A percentile compares a stretch with the other conserved stretches of the same genome.
Conservation (phyloP, 2,329 filamentous ascomycete species). For the Cytospora paraplurivora region DNA sequence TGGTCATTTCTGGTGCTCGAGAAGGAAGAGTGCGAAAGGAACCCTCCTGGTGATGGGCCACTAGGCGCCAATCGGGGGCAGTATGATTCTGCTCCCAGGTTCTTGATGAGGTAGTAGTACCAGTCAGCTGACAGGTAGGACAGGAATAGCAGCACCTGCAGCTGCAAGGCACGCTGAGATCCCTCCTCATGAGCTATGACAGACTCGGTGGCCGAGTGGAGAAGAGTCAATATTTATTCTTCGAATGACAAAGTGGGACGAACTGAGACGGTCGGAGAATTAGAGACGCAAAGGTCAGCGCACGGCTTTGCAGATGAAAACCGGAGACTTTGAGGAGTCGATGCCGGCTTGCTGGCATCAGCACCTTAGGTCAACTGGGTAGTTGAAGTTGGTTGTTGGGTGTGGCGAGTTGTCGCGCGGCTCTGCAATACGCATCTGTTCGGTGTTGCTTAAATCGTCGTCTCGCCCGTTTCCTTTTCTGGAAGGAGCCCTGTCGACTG, state of each 20-base stretch:
- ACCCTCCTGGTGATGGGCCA: constrained; percentile 3
- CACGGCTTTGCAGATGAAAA: constrained; percentile 1
- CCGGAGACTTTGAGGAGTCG: not conserved
- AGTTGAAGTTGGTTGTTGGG: constrained; percentile 1
- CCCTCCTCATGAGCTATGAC: constrained; percentile 2
- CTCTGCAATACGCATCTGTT: not conserved
- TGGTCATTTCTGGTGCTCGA: constrained; percentile 18
- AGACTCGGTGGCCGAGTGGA: not conserved
- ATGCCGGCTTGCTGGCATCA: constrained; percentile 1
- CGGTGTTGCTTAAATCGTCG: too few relatives aligned
- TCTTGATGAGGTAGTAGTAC: not conserved
- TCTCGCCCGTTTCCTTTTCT: too few relatives aligned
- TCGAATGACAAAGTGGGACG: constrained; percentile 7
- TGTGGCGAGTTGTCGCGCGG: constrained; percentile 13
- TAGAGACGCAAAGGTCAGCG: constrained; percentile 4
- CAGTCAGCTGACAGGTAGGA: constrained; percentile 2
- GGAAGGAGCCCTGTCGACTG: not conserved
- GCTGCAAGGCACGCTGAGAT: constrained; percentile 11
- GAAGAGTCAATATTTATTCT: constrained; percentile 8
- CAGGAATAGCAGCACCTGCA: constrained; percentile 24
- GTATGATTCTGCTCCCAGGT: constrained; percentile 4
- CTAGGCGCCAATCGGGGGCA: constrained; percentile 3
- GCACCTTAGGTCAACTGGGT: not conserved
- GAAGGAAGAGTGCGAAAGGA: constrained; percentile 10
- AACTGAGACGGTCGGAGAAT: constrained; percentile 2